A percentile compares a stretch with the other conserved stretches of the same genome.
Conservation (phyloP, 345 rosid species). For the Excoecaria cochinchinensis region DNA sequence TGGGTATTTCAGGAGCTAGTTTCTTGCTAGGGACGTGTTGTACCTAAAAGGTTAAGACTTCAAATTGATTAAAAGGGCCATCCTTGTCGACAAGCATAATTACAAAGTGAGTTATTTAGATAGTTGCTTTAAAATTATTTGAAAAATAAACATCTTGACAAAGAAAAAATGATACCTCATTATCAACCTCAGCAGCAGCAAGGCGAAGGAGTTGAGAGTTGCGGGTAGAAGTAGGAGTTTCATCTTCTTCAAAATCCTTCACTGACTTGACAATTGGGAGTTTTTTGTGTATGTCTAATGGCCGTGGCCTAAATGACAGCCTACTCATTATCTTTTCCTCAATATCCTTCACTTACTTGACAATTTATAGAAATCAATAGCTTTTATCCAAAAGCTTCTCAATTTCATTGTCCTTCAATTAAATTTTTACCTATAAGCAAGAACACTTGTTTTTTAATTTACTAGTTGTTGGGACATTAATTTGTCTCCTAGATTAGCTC, state of each 20-base stretch:
- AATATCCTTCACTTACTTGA: too few relatives aligned
- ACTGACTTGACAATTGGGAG: conserved; percentile 87
- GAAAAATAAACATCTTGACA: too few relatives aligned
- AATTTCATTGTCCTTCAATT: too few relatives aligned
- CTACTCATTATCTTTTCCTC: conserved; percentile 65
- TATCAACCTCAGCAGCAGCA: conserved; percentile 47
- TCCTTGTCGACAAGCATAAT: not conserved
- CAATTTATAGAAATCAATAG: too few relatives aligned
- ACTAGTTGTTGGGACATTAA: too few relatives aligned
- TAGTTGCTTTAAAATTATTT: not conserved
- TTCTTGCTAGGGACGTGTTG: conserved; percentile 66
- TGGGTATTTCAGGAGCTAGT: conserved; percentile 77
- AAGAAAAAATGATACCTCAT: conserved; percentile 38
- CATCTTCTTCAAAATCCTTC: conserved; percentile 95
- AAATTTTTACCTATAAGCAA: too few relatives aligned
- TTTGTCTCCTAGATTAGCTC: too few relatives aligned
- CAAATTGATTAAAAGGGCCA: not conserved
- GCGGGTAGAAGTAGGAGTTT: conserved; percentile 74
- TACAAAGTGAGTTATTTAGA: not conserved
- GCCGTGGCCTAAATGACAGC: conserved; percentile 92
- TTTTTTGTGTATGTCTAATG: conserved; percentile 93
- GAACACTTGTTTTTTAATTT: too few relatives aligned
- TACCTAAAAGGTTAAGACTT: conserved; percentile 31
- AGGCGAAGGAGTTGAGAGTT: conserved; percentile 72
- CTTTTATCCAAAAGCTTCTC: too few relatives aligned